Evolutionary conservation across 2,329 filamentous ascomycete species (phyloP), one percentile per base, ranked within the genome.

Genomic region (Aspergillus ochraceoroseus): DNA sequence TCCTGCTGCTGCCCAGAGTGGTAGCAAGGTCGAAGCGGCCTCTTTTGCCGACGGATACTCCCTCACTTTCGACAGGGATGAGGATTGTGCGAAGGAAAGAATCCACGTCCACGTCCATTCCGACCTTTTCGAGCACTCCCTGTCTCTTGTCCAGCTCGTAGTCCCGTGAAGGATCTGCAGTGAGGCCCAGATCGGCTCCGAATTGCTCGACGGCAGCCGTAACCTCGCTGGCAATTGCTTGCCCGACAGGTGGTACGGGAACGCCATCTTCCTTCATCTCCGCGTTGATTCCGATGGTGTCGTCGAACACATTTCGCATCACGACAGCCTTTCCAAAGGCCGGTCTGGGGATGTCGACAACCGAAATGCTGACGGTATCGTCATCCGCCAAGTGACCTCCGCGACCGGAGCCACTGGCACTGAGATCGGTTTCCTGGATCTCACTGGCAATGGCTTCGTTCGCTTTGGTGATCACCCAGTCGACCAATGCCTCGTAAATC

Each of bases 231-330:
- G 90, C 62, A 7, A 96, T 83, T 0, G 90, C 94, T 43, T 82
- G 83, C n/a, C 85, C 85, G 1, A 80, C 80, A 0, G 82, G 55
- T 1, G 76, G 68, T 2, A 94, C 76, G n/a, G 85, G 77, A 1
- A 98, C 77, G 7, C 92, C 92, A 52, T 98, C 92, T 47, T 90
- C 83, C 57, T 90, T 94, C 89, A 98, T 96, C 70, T 98, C 92
- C 0, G 84, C 77, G 54, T 96, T 96, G 68, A 98, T 95, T 36
- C 92, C 92, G 13, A 83, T 72, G n/a, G 74, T 79, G 55, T 96
- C 92, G 52, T 98, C 90, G 55, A 98, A 98, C 23, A 96, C 79
- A 9, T 86, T 87, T 26, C 87, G 85, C 70, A 98, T 80, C 8
- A 86, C 80, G n/a, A 94, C 67, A 0, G 90, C 92, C 65, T 92